Evolutionary conservation across 352 stramenopile genomes (phyloP).

Genomic region (Phytophthora brassicae): DNA sequence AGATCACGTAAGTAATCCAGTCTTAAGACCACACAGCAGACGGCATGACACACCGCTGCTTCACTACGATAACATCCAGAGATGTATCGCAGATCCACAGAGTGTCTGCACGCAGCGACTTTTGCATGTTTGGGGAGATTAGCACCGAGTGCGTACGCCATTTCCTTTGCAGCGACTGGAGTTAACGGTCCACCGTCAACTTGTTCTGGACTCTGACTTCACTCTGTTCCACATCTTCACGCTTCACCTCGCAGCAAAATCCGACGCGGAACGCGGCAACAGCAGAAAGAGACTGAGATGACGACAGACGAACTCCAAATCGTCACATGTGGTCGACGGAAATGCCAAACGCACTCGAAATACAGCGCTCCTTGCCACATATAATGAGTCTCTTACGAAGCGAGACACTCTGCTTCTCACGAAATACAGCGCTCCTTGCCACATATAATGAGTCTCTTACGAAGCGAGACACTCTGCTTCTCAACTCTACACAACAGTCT

Average conservation of each 20-base stretch:
- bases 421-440: slow-evolving; percentile 13
- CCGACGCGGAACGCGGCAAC: slow-evolving; percentile 12
- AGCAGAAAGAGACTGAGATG: slow-evolving; percentile 14
- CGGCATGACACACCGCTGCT: slow-evolving; percentile 75
- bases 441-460: slow-evolving; percentile 31
- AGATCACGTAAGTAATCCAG: slow-evolving; percentile 36
- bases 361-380: slow-evolving; percentile 26
- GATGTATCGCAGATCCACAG: slow-evolving; percentile 40
- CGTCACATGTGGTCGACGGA: neutral
- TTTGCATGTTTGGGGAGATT: slow-evolving; percentile 84
- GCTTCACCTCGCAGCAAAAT: slow-evolving; percentile 22
- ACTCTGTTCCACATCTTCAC: slow-evolving; percentile 18
- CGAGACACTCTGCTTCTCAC: slow-evolving; percentile 27
- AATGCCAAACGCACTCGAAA: slow-evolving; percentile 21
- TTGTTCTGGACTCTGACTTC: neutral
- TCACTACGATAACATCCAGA: slow-evolving; percentile 22
- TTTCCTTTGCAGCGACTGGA: slow-evolving; percentile 13
- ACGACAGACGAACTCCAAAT: slow-evolving; percentile 12
- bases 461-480: slow-evolving; percentile 28
- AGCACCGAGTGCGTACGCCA: slow-evolving; percentile 19
- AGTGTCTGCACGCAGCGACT: slow-evolving; percentile 90
- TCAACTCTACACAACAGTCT: too few species aligned
- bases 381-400: slow-evolving; percentile 26
- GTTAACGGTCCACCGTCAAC: neutral
- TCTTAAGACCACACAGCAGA: slow-evolving; percentile 48